Conservation (phyloP, 1,139 yeast species). For the Pichia terricola region DNA sequence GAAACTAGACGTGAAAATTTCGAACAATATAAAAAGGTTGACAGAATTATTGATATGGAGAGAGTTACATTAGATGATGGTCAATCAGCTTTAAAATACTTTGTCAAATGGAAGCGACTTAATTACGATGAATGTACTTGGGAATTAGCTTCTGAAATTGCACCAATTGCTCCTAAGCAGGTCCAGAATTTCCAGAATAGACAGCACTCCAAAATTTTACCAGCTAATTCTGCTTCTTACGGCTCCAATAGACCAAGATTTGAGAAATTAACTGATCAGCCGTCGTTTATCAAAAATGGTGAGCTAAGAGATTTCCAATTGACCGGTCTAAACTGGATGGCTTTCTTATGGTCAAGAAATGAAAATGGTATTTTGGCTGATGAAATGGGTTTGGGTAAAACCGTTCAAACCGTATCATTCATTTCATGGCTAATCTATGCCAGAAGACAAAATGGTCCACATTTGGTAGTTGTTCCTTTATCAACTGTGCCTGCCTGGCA, state of each 20-base stretch:
- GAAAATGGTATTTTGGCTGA: constrained; percentile 97
- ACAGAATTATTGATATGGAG: constrained; percentile 81
- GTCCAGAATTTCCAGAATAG: constrained; percentile 80
- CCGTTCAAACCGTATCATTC: constrained; percentile 94
- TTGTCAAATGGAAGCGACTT: constrained; percentile 88
- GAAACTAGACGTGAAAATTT: constrained; percentile 79
- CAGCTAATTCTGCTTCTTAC: constrained; percentile 71
- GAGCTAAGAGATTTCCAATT: constrained; percentile 93
- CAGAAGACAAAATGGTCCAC: constrained; percentile 95
- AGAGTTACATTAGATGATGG: constrained; percentile 58
- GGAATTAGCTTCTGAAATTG: constrained; percentile 90
- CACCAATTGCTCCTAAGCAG: constrained; percentile 71
- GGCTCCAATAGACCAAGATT: constrained; percentile 75
- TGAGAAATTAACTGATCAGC: constrained; percentile 80
- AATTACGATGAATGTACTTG: constrained; percentile 95
- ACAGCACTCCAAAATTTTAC: constrained; percentile 73
- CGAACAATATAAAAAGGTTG: constrained; percentile 76
- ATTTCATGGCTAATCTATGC: constrained; percentile 91
- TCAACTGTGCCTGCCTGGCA: constrained; percentile 99
- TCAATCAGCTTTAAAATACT: constrained; percentile 61
- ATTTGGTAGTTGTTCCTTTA: constrained; percentile 88
- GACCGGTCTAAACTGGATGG: constrained; percentile 99
- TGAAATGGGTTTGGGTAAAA: constrained; percentile 98
- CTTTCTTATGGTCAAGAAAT: constrained; percentile 93
- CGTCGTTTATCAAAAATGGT: constrained; percentile 82